Evolutionary conservation across 495 filamentous ascomycete genomes (phyloP), one percentile per base, ranked within the genome.

Genomic region (Cairneyella variabilis): DNA sequence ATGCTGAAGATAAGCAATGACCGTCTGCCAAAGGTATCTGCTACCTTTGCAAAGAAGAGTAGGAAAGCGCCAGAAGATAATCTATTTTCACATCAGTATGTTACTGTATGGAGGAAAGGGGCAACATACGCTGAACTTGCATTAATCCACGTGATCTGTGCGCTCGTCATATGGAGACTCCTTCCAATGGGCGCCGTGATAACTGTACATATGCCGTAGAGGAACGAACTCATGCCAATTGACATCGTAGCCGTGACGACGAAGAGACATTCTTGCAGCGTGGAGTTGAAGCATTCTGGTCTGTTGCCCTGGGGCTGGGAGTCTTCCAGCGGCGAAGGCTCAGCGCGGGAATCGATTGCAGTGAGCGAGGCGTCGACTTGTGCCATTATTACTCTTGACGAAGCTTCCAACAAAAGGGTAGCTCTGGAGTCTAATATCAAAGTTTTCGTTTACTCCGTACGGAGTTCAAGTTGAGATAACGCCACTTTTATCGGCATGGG

Each of bases 141-240:
- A 49, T 72, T 77, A n/a, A 88, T 83, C 85, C 85, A 89, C 9
- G 82, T 86, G 38, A 88, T 82, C 59, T 89, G 74, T 3, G 83
- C 80, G 38, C 77, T 79, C 6, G 78, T 80, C 86, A 89, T 88
- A 14, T 78, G 58, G 40, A 89, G 62, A 59, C 84, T 80, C 9
- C 57, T 58, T 6, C 78, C 83, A 52, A 88, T 84, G 25, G 78
- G 78, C 3, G 79, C 79, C 0, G 83, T 83, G 40, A 86, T 79
- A 12, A 86, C 83, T 3, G 80, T 73, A 12, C 76, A 72, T 14
- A 76, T 70, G 5, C 85, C 85, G 10, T 71, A 70, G 20, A 83
- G 71, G 58, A 88, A 83, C 0, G 82, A 76, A 11, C 72, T 68
- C 59, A 83, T 80, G 2, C 79, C 84, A 17, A 83, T 83, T n/a